These are phyloP conservation scores for Yamadazyma trypodendri DNA, from an alignment of 1,139 yeast species.

Conservation along the genomic window DNA sequence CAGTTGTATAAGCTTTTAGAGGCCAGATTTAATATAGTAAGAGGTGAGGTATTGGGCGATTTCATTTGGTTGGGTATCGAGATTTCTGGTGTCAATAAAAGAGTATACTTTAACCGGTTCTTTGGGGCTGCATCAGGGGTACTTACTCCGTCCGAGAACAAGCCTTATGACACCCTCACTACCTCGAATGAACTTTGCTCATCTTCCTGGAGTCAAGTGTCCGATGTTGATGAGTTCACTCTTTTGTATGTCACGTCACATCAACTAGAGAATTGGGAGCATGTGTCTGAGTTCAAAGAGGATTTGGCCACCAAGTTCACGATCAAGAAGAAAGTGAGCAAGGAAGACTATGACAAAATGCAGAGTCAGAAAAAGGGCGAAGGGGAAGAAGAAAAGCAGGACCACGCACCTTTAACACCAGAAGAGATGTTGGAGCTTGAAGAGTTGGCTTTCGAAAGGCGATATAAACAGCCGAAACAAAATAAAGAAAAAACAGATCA, in stretches of 20 bases:
- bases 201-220: slow-evolving; percentile 39
- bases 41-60: slow-evolving; percentile 22
- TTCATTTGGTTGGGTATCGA: slow-evolving; percentile 37
- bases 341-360: slow-evolving; percentile 2
- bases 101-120: slow-evolving; percentile 25
- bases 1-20: slow-evolving; percentile 25
- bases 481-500: neutral
- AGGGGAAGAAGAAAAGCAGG: neutral
- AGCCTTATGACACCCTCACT: slow-evolving; percentile 19
- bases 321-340: neutral
- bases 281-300: slow-evolving; percentile 9
- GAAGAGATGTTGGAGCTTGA: slow-evolving; percentile 3
- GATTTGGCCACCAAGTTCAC: slow-evolving; percentile 6
- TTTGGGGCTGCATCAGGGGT: slow-evolving; percentile 34
- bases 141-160: slow-evolving; percentile 28
- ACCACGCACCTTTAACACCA: neutral
- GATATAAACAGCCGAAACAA: neutral
- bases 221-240: slow-evolving; percentile 22
- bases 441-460: neutral
- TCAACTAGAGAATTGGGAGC: slow-evolving; percentile 32
- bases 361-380: neutral
- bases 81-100: slow-evolving; percentile 24
- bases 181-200: slow-evolving; percentile 36
- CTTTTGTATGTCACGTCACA: slow-evolving; percentile 33
- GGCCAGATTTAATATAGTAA: slow-evolving; percentile 21